phyloP scores from a whole-genome alignment of 2,329 filamentous ascomycete genomes.

The Fusarium duplospermum region DNA sequence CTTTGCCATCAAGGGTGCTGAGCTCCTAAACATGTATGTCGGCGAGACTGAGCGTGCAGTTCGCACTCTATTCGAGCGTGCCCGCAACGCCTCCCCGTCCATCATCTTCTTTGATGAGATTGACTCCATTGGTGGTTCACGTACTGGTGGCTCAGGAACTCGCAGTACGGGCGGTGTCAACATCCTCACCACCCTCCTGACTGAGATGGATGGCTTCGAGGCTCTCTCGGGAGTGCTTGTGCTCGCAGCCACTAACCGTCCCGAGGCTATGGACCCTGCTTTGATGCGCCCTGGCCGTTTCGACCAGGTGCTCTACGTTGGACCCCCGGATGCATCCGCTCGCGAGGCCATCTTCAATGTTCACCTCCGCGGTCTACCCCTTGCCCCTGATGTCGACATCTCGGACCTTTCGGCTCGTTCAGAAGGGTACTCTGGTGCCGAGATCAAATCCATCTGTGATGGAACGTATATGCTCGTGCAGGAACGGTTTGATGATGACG shows the following conservation, averaged over 20 bases:
- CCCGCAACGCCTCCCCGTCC: conserved; percentile 84
- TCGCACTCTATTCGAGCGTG: conserved; percentile 86
- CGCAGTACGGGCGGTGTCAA: conserved; percentile 71
- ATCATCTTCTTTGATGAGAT: conserved; percentile 99
- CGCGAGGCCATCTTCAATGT: conserved; percentile 81
- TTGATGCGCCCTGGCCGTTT: conserved; percentile 88
- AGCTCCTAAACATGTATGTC: conserved; percentile 96
- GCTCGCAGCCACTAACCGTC: conserved; percentile 91
- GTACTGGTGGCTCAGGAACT: conserved; percentile 55
- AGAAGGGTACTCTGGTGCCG: conserved; percentile 87
- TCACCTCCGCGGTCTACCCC: conserved; percentile 69
- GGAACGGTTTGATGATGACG: conserved; percentile 49
- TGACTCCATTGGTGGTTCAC: conserved; percentile 79
- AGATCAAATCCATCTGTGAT: conserved; percentile 71
- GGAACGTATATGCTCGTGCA: conserved; percentile 58
- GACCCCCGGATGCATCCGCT: conserved; percentile 79
- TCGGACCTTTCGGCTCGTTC: conserved; percentile 70
- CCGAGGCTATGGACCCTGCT: conserved; percentile 86
- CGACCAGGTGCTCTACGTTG: conserved; percentile 86
- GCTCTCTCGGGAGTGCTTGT: conserved; percentile 84
- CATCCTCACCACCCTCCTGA: conserved; percentile 88
- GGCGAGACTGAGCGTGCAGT: conserved; percentile 91
- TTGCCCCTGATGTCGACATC: conserved; percentile 74
- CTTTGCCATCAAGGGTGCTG: conserved; percentile 92
- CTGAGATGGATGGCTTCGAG: conserved; percentile 97